Evolutionary conservation across 306 rosid genomes (phyloP), one percentile per base, ranked within the genome.

Genomic region (Medicago arabica): DNA sequence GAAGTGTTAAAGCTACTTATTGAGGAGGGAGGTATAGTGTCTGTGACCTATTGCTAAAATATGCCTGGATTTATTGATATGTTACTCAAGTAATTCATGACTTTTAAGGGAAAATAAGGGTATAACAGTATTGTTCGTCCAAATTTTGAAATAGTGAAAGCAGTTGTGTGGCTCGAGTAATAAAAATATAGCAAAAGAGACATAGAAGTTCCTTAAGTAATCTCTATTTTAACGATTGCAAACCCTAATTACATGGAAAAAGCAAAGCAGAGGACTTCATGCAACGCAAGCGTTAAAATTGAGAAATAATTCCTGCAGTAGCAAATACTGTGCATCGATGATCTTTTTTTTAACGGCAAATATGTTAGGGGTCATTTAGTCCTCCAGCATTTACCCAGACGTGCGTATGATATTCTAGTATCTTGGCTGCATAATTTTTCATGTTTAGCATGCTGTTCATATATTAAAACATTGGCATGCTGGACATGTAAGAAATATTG

Each of bases 1-100:
- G 97, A 92, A 96, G 87, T 92, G 71, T 82, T 96, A 71, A 92
- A 81, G 96, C 60, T 96, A 82, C 98, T 96, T 76, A 89, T 89
- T 76, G 76, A 77, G 53, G 99, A 96, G 14, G 99, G 96, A 88
- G 99, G 99, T 96, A 92, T 74, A 57, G 67, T 66, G 28, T 60
- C 78, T 57, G n/a, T 55, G 64, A 70, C 70, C 75, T 67, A 47
- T 36, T 50, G 63, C 21, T 49, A 75, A 51, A 71, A 11, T 59
- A 11, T 57, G 43, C 43, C 34, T 59, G 63, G 39, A 25, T 70
- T 70, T 54, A 60, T 69, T 80, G 25, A 43, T 44, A 12, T 39
- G 40, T 28, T 8, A 43, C 50, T 55, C 13, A 36, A 54, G 57
- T 63, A 84, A 63, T 67, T 28, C 58, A 8, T 36, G 23, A 63